A percentile compares a stretch with the other conserved stretches of the same genome.
These are phyloP conservation scores for Lecanoromycetidae sp. DNA, from an alignment of 2,329 filamentous ascomycete genomes.

Conservation along the genomic window DNA sequence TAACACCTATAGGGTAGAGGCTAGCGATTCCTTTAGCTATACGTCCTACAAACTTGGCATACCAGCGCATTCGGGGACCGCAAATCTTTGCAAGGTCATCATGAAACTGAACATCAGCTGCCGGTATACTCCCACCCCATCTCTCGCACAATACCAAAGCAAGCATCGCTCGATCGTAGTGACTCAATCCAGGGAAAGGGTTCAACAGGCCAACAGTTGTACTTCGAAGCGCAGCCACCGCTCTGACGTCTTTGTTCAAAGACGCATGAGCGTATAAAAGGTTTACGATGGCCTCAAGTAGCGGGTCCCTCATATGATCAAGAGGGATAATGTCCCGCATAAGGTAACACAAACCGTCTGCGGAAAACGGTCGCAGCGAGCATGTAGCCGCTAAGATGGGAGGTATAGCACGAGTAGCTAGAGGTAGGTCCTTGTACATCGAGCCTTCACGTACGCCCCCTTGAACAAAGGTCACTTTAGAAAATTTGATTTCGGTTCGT, in stretches of 20 bases:
- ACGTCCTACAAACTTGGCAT: slow-evolving; percentile 51
- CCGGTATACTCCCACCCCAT: slow-evolving; percentile 56
- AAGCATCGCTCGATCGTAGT: slow-evolving; percentile 58
- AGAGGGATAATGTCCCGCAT: slow-evolving; percentile 33
- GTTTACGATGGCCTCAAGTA: slow-evolving; percentile 48
- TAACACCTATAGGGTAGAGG: slow-evolving; percentile 49
- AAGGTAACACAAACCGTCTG: slow-evolving; percentile 35
- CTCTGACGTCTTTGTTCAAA: slow-evolving; percentile 42
- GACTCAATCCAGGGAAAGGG: slow-evolving; percentile 59
- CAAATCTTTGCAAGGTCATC: slow-evolving; percentile 42
- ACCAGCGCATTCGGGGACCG: slow-evolving; percentile 47
- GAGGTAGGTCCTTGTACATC: slow-evolving; percentile 57
- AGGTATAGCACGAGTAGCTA: slow-evolving; percentile 47
- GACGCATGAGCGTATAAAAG: slow-evolving; percentile 43
- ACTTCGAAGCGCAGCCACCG: slow-evolving; percentile 59
- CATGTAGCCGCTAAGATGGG: slow-evolving; percentile 54
- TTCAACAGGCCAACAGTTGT: slow-evolving; percentile 58
- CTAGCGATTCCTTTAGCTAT: slow-evolving; percentile 46
- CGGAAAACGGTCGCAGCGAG: slow-evolving; percentile 39
- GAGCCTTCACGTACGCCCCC: slow-evolving; percentile 79
- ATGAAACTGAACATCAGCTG: slow-evolving; percentile 45
- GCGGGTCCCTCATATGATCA: slow-evolving; percentile 16
- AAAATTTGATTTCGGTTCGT: slow-evolving; percentile 54
- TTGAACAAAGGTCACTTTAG: slow-evolving; percentile 56
- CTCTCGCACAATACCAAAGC: slow-evolving; percentile 60